phyloP scores from a whole-genome alignment of 2,329 filamentous ascomycete species.

The Fonsecaea pugnacius region DNA sequence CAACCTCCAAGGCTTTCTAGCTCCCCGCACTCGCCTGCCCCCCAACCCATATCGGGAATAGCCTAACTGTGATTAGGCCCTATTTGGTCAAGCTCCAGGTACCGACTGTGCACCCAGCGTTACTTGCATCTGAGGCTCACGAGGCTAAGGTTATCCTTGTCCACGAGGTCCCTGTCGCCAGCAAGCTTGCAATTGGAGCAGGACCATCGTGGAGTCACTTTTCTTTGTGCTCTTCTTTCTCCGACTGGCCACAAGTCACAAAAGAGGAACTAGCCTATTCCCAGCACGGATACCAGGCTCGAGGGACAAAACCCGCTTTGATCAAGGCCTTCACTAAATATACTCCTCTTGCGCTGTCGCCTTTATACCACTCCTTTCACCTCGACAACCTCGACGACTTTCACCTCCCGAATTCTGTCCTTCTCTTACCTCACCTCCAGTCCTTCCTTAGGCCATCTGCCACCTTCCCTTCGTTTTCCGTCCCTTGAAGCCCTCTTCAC shows the following conservation, averaged over 20 bases:
- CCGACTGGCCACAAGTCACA: conserved; percentile 6
- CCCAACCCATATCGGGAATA: conserved; percentile 21
- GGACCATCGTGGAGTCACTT: conserved; percentile 16
- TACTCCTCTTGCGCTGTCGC: conserved; percentile 9
- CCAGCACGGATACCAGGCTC: not conserved
- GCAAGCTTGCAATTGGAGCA: conserved; percentile 13
- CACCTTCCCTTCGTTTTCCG: conserved; percentile 25
- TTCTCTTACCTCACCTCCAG: conserved; percentile 20
- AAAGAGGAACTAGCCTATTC: conserved; percentile 1
- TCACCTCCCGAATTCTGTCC: conserved; percentile 7
- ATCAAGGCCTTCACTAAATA: conserved; percentile 12
- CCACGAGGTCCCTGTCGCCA: conserved; percentile 4
- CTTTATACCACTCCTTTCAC: conserved; percentile 14
- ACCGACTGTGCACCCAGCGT: conserved; percentile 8
- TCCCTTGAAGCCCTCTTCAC: conserved; percentile 30
- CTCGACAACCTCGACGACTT: conserved; percentile 21
- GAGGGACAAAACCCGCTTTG: not conserved
- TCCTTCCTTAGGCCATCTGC: conserved; percentile 28
- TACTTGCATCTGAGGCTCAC: conserved; percentile 1
- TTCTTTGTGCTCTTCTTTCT: conserved; percentile 14
- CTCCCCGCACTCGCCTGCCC: conserved; percentile 16
- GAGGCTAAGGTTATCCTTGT: conserved; percentile 9
- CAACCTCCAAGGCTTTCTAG: conserved; percentile 14
- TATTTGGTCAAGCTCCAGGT: conserved; percentile 24
- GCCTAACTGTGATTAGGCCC: conserved; percentile 14